Percentiles rank a stretch among this genome's conserved stretches.
Evolutionary conservation across 202 grass and related monocot genomes (phyloP).

Genomic region (Brachypodium distachyon): DNA sequence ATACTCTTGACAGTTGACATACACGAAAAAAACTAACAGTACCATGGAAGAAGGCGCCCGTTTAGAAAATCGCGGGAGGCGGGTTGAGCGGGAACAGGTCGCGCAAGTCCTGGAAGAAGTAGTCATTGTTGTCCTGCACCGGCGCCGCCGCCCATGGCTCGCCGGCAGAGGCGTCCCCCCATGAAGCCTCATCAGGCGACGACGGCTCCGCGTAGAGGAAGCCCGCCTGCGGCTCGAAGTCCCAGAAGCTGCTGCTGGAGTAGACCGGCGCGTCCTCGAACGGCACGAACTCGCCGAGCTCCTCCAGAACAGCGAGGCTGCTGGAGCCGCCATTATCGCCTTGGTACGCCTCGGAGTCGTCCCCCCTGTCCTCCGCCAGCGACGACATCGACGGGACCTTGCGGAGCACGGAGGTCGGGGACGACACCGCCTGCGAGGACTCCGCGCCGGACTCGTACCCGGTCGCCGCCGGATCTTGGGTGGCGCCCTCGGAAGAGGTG

Average conservation of each 20-base stretch:
- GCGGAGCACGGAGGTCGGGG: slow-evolving; percentile 80
- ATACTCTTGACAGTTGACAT: background rate
- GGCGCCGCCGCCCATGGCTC: slow-evolving; percentile 26
- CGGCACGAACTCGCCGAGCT: slow-evolving; percentile 46
- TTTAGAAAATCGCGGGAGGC: slow-evolving; percentile 81
- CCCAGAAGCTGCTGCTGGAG: slow-evolving; percentile 43
- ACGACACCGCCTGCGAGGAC: slow-evolving; percentile 48
- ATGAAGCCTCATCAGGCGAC: slow-evolving; percentile 21
- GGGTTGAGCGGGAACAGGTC: slow-evolving; percentile 89
- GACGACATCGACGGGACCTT: slow-evolving; percentile 51
- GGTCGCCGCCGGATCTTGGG: background rate
- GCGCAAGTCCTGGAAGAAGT: slow-evolving; percentile 89
- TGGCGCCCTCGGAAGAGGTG: background rate
- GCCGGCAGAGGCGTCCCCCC: slow-evolving; percentile 5
- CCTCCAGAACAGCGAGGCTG: slow-evolving; percentile 21
- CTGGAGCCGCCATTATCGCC: background rate
- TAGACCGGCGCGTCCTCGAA: slow-evolving; percentile 79
- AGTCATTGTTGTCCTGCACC: slow-evolving; percentile 69
- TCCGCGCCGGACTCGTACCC: slow-evolving; percentile 64
- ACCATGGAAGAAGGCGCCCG: background rate
- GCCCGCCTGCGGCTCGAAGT: slow-evolving; percentile 35
- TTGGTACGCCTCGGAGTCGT: slow-evolving; percentile 1
- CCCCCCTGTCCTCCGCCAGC: slow-evolving; percentile 39
- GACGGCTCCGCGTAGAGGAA: slow-evolving; percentile 56
- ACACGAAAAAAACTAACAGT: background rate